These are phyloP conservation scores for Hypoxylon intermedium DNA, from an alignment of 495 filamentous ascomycete species.

Conservation along the genomic window DNA sequence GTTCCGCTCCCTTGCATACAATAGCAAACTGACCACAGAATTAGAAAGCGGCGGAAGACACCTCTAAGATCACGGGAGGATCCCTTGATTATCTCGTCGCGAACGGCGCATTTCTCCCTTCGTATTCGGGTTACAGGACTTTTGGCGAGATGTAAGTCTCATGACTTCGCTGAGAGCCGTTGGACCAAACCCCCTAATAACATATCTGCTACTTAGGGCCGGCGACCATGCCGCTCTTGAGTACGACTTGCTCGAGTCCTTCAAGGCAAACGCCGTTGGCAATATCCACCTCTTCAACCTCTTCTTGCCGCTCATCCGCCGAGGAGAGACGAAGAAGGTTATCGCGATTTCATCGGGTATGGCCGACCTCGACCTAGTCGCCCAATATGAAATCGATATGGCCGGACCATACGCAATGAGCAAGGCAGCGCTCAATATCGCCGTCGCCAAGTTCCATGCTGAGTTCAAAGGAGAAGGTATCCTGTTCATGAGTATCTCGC, in stretches of 20 bases:
- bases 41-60: slow-evolving; percentile 46
- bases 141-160: slow-evolving; percentile 35
- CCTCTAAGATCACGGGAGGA: slow-evolving; percentile 48
- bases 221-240: slow-evolving; percentile 42
- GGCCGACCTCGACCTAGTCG: slow-evolving; percentile 47
- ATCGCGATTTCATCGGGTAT: slow-evolving; percentile 59
- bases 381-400: slow-evolving; percentile 35
- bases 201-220: slow-evolving; percentile 26
- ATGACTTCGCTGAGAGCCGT: neutral
- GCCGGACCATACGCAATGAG: slow-evolving; percentile 43
- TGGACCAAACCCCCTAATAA: neutral
- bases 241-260: slow-evolving; percentile 33
- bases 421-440: slow-evolving; percentile 55
- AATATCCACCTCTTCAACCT: slow-evolving; percentile 59
- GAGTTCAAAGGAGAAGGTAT: slow-evolving; percentile 57
- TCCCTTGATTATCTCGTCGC: slow-evolving; percentile 62
- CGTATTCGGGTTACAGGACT: slow-evolving; percentile 13
- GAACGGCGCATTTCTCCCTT: slow-evolving; percentile 49
- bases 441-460: slow-evolving; percentile 54
- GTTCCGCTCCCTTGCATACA: neutral
- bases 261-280: slow-evolving; percentile 55
- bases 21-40: slow-evolving; percentile 6
- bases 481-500: slow-evolving; percentile 58
- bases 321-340: slow-evolving; percentile 62
- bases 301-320: slow-evolving; percentile 61